Percentiles rank a stretch among this genome's conserved stretches.
Evolutionary conservation across 2,329 filamentous ascomycete genomes (phyloP).

Genomic region (Clonostachys chloroleuca): DNA sequence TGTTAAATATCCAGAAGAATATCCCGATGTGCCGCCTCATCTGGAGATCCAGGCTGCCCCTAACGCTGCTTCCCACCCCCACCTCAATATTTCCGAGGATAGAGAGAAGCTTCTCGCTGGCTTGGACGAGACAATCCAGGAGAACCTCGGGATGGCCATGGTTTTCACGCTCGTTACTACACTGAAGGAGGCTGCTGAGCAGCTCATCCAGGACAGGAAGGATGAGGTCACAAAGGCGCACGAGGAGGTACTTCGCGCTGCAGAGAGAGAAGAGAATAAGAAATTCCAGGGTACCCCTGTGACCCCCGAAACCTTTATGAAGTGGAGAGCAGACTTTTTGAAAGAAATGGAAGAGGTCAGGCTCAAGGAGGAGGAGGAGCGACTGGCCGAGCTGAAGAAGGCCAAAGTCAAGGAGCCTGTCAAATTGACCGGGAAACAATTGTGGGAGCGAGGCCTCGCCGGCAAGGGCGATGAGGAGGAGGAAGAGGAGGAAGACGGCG

Average conservation of each 20-base stretch:
- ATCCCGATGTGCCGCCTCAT: slow-evolving; percentile 81
- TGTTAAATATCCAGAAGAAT: slow-evolving; percentile 83
- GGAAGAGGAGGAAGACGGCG: slow-evolving; percentile 62
- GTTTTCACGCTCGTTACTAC: slow-evolving; percentile 85
- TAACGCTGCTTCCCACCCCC: slow-evolving; percentile 63
- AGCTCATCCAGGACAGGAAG: slow-evolving; percentile 71
- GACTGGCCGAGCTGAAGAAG: slow-evolving; percentile 78
- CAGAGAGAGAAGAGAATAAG: slow-evolving; percentile 88
- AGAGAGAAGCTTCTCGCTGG: slow-evolving; percentile 67
- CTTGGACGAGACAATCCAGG: slow-evolving; percentile 73
- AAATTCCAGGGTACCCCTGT: slow-evolving; percentile 93
- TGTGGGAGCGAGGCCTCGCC: slow-evolving; percentile 73
- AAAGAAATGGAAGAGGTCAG: slow-evolving; percentile 76
- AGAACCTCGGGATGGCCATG: slow-evolving; percentile 97
- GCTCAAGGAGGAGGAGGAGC: slow-evolving; percentile 66
- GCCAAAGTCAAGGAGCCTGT: slow-evolving; percentile 70
- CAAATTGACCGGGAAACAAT: slow-evolving; percentile 67
- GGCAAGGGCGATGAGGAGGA: slow-evolving; percentile 63
- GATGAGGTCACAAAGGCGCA: slow-evolving; percentile 54
- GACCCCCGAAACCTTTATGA: slow-evolving; percentile 78
- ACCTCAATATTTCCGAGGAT: slow-evolving; percentile 79
- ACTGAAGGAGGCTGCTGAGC: slow-evolving; percentile 87
- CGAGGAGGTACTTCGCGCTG: slow-evolving; percentile 50
- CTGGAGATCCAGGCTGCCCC: slow-evolving; percentile 75
- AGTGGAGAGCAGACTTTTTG: slow-evolving; percentile 76